phyloP scores from a whole-genome alignment of 2,329 filamentous ascomycete genomes.

The Apiospora hydei region DNA sequence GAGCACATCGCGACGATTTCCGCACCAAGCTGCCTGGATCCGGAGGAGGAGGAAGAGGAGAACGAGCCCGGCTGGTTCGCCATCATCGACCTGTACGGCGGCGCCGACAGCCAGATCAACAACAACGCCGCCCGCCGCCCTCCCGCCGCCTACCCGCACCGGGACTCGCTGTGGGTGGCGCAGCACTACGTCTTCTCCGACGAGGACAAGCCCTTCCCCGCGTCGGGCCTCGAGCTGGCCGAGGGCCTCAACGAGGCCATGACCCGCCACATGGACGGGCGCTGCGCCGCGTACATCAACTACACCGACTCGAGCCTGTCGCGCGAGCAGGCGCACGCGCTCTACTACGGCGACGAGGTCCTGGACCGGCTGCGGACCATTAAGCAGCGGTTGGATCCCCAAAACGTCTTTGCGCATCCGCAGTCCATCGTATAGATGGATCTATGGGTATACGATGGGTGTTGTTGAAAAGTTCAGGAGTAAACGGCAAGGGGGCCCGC shows the following conservation, averaged over 20 bases:
- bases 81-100: slow-evolving; percentile 45
- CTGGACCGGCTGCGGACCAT: slow-evolving; percentile 31
- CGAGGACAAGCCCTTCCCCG: slow-evolving; percentile 30
- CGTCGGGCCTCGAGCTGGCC: slow-evolving; percentile 34
- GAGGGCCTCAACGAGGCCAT: slow-evolving; percentile 35
- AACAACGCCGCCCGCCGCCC: neutral
- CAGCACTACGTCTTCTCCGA: slow-evolving; percentile 40
- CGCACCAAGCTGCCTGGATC: neutral
- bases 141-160: slow-evolving; percentile 39
- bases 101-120: slow-evolving; percentile 42
- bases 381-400: slow-evolving; percentile 37
- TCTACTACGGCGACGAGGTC: slow-evolving; percentile 36
- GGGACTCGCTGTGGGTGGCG: slow-evolving; percentile 42
- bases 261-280: slow-evolving; percentile 26
- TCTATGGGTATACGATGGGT: no score
- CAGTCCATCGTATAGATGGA: slow-evolving; percentile 34
- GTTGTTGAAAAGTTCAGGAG: no score
- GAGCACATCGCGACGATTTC: slow-evolving; percentile 28
- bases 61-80: slow-evolving; percentile 41
- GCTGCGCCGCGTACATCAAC: slow-evolving; percentile 37
- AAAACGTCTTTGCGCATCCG: slow-evolving; percentile 38
- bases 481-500: no score
- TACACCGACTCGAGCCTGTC: slow-evolving; percentile 38
- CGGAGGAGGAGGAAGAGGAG: neutral
- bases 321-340: slow-evolving; percentile 32